Conservation (phyloP, 148 eudicot species). For the Hydrangea macrophylla region DNA sequence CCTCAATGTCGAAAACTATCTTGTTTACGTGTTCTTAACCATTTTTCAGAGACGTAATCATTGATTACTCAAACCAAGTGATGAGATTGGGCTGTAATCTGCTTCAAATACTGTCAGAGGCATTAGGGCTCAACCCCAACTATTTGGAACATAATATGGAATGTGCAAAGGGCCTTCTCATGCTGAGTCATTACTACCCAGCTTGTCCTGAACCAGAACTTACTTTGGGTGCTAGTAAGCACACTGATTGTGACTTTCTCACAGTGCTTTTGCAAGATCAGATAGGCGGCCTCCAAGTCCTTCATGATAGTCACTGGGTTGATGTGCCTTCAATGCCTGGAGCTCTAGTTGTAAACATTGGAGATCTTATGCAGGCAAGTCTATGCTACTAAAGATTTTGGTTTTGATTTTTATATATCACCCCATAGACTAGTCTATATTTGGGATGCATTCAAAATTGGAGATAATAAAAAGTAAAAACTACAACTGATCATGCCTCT, state of each 20-base stretch:
- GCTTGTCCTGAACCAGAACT: slow-evolving; percentile 47
- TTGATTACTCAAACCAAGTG: slow-evolving; percentile 40
- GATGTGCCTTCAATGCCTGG: slow-evolving; percentile 33
- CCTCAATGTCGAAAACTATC: background rate
- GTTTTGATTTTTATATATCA: too few species aligned
- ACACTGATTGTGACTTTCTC: slow-evolving; percentile 33
- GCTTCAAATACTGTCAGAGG: slow-evolving; percentile 45
- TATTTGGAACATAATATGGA: slow-evolving; percentile 35
- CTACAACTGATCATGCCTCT: background rate
- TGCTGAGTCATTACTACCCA: slow-evolving; percentile 48
- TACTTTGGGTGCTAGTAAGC: slow-evolving; percentile 37
- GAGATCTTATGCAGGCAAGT: slow-evolving; percentile 59
- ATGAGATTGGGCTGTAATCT: slow-evolving; percentile 28
- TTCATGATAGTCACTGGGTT: slow-evolving; percentile 32
- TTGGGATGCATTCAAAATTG: too few species aligned
- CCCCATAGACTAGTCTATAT: too few species aligned
- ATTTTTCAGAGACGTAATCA: slow-evolving; percentile 20
- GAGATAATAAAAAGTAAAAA: background rate
- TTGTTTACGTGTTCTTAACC: background rate
- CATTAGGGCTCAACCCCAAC: slow-evolving; percentile 37
- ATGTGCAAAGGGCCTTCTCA: slow-evolving; percentile 26
- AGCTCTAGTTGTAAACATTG: slow-evolving; percentile 47
- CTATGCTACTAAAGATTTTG: too few species aligned
- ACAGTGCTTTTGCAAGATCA: slow-evolving; percentile 38
- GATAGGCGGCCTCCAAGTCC: slow-evolving; percentile 38